Conservation (phyloP, 345 rosid genomes). For the Eucalyptus curtisii region DNA sequence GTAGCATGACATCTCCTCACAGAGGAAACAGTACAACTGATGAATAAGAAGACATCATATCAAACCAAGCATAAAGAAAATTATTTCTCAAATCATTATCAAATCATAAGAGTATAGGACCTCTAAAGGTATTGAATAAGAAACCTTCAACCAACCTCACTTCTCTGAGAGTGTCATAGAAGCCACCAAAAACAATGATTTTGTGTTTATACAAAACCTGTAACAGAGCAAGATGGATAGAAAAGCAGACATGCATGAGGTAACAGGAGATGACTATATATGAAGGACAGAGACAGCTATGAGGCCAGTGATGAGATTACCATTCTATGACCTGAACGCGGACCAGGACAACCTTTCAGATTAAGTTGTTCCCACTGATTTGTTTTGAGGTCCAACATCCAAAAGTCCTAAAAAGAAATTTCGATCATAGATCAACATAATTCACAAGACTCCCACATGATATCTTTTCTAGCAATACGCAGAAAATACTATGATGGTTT, state of each 20-base stretch:
- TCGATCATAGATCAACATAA: neutral
- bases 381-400: slow-evolving; percentile 89
- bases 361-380: slow-evolving; percentile 95
- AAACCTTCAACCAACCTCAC: slow-evolving; percentile 65
- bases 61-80: neutral
- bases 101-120: neutral
- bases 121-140: neutral
- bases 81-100: neutral
- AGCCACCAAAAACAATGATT: slow-evolving; percentile 90
- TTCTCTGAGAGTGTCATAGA: slow-evolving; percentile 97
- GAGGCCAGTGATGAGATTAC: slow-evolving; percentile 19
- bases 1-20: neutral
- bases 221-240: neutral
- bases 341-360: slow-evolving; percentile 82
- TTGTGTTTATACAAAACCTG: slow-evolving; percentile 97
- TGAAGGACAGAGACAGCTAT: neutral
- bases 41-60: neutral
- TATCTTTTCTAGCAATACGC: neutral
- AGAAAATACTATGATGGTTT: neutral
- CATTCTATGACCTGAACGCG: slow-evolving; percentile 98
- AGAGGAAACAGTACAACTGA: neutral
- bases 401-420: slow-evolving; percentile 49
- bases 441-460: neutral
- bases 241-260: neutral
- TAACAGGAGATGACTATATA: neutral